Evolutionary conservation across 371 early-diverging fungal species (phyloP), one percentile per base, ranked within the genome.

Genomic region (Thermomucor indicae-seudaticae): DNA sequence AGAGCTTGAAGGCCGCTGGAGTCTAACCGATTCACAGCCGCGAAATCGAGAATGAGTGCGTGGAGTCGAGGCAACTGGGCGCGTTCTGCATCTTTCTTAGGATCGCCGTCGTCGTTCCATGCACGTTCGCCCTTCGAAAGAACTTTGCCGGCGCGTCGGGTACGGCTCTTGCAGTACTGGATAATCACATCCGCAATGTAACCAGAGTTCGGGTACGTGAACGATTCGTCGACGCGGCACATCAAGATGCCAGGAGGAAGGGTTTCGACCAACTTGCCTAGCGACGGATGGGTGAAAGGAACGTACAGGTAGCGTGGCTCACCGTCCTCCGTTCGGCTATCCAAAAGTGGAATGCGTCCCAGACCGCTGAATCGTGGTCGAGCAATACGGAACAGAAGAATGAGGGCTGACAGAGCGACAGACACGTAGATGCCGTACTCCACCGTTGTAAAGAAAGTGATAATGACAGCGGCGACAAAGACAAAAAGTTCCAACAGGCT

Each of bases 351-450:
- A 29, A 78, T 57, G 41, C 70, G 70, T n/a, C 67, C 70, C 1
- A 83, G 46, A 11, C 59, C 64, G 45, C 62, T 65, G 51, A 72
- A 65, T 6, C 70, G 65, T 17, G 92, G 88, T 12, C 87, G 79
- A 3, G 92, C 92, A 44, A 88, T 62, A 24, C 86, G 79, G 62
- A 82, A 60, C 10, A 91, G 64, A 3, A 91, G 67, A 28, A 88
- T 73, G 6, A 81, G 53, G 17, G 84, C 65, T 0, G 88, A 77
- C 45, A 87, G 65, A 16, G 58, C 80, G 3, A 85, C 83, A 14
- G 87, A 75, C 4, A 67, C 73, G 51, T 83, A 83, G 39, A 91
- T 87, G 17, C 85, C 89, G 37, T 73, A 72, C 43, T 91, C 88
- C 39, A 88, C 79, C 16, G 75, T 74, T n/a, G 77, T 64, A 56